Base-by-base conservation (phyloP, 495 filamentous ascomycete species). In the Penicillium ochrochloron region DNA sequence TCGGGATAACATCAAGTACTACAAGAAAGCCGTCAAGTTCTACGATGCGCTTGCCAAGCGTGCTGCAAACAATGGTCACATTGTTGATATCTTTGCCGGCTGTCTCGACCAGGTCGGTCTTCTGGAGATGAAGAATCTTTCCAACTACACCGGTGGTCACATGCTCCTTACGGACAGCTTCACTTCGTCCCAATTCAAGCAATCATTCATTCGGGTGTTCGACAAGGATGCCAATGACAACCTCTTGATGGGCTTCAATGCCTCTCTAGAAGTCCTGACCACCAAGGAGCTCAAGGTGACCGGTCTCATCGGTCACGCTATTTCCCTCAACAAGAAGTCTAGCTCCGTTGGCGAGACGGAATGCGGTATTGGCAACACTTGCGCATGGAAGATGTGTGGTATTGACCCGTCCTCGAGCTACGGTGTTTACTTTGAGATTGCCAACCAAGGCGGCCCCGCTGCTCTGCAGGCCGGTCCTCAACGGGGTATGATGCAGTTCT, bases 111-210 rank as follows among this genome's bases (percentile, higher is more conserved):
- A 99, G 78, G 96, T 99, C 65, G 96, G 96, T 75, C 82, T 99
- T 64, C 80, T 99, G 41, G 96, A 99, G 78, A 99, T 99, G 96
- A 99, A 99, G 81, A 93, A 95, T 46, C 84, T 99, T 34, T 88
- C 93, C 67, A 98, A 98, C 76, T 94, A 89, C 44, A 99, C 96
- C 37, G 96, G 96, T 59, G 96, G 96, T 51, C 93, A 99, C 74
- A 98, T 98, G 90, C 95, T 99, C 62, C 83, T 98, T 57, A 99
- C 96, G 4, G 96, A 99, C 71, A 97, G 93, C 78, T 99, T 99
- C 76, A 99, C 96, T 5, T 95, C 96, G 6, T 98, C 96, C 54
- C 97, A 98, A 86, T 99, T 98, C 85, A 98, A 97, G 83, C 96
- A 99, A 75, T 97, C 94, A 10, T 99, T 99, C 71, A 88, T 97